Evolutionary conservation across 2,329 filamentous ascomycete species (phyloP), one percentile per base, ranked within the genome.

Genomic region (Cercospora sp.): DNA sequence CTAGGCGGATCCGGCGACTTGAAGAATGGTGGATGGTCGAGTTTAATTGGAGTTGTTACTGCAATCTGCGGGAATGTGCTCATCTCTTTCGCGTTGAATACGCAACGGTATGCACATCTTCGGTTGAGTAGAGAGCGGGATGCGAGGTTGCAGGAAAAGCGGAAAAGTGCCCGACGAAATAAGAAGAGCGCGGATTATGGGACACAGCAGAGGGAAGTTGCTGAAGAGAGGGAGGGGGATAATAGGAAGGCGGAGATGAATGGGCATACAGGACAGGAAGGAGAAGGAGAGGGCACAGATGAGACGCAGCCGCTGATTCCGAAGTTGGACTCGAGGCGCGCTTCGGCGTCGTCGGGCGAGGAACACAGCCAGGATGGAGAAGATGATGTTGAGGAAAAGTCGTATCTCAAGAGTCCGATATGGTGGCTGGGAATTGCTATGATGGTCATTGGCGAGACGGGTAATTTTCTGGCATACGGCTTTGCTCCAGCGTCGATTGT

Each of bases 401-500:
- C 88, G 5, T 99, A 99, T 79, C 86, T 99, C 68, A 89, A 88
- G 71, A 97, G 93, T 39, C 93, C 93, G 1, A 97, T 95, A 77
- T 99, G 95, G 95, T 99, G 95, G 95, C 82, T 90, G 33, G 95
- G 95, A 20, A 94, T 98, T 72, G 86, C 96, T 16, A 85, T 99
- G 68, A 99, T 99, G 87, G 93, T 90, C 0, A 82, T 97, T 26
- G 95, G 95, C 66, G 95, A 99, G 82, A 90, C 91, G 77, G 95
- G 95, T 62, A 99, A 99, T 79, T 99, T 99, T 77, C 83, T 99
- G 70, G 95, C 95, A 0, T 99, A 99, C 77, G 95, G 95, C 26
- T 99, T 99, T 78, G 95, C 95, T 31, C 95, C 95, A 3, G 95
- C 95, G 7, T 98, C 95, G 13, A 97, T 99, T 75, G 95, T 99